A percentile compares a stretch with the other conserved stretches of the same genome.
These are phyloP conservation scores for Colletotrichum tanaceti DNA, from an alignment of 2,329 filamentous ascomycete genomes.

Conservation along the genomic window DNA sequence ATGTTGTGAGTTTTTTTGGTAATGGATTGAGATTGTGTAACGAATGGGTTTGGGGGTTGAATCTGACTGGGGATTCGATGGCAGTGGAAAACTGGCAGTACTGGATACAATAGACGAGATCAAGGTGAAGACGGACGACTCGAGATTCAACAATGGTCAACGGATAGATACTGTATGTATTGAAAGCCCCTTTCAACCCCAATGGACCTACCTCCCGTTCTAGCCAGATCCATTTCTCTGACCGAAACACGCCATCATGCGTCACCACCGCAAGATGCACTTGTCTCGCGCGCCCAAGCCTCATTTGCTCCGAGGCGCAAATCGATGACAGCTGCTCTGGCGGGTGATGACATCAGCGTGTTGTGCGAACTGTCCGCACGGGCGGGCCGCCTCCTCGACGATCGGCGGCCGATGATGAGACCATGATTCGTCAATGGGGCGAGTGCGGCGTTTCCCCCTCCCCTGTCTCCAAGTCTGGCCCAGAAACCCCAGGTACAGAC, in stretches of 20 bases:
- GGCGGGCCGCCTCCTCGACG: conserved; percentile 4
- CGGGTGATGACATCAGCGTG: conserved; percentile 40
- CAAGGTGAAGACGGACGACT: background rate
- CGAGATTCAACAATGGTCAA: background rate
- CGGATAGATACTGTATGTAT: background rate
- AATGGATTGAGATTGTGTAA: no score
- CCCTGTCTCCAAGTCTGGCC: background rate
- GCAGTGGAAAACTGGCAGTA: no score
- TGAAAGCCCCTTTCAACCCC: no score
- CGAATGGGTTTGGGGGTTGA: no score
- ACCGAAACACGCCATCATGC: conserved; percentile 40
- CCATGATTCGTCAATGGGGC: conserved; percentile 32
- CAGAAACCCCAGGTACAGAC: background rate
- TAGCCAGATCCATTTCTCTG: conserved; percentile 7
- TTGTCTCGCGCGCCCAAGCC: background rate
- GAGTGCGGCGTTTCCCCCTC: no score
- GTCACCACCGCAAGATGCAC: background rate
- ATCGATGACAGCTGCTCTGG: conserved; percentile 41
- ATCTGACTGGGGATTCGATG: no score
- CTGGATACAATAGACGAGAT: background rate
- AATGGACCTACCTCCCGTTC: conserved; percentile 12
- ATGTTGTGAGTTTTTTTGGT: no score
- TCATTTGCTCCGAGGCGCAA: conserved; percentile 18
- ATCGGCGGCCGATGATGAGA: conserved; percentile 39
- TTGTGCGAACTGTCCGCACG: background rate